These are phyloP conservation scores for Amorphotheca resinae DNA, from an alignment of 495 filamentous ascomycete species.

Conservation along the genomic window DNA sequence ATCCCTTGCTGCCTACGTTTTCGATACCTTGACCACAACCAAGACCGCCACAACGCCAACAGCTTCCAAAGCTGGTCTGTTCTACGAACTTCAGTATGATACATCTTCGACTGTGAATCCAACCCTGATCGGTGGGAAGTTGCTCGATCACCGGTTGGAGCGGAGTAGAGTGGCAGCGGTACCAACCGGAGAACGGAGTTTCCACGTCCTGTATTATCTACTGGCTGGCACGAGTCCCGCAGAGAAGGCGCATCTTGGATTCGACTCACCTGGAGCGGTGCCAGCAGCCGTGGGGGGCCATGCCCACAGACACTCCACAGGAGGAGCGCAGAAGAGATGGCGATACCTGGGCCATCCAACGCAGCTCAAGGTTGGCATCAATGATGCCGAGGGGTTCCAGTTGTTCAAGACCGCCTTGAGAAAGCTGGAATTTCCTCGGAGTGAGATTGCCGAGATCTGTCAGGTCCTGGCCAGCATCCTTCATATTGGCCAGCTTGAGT, in stretches of 20 bases:
- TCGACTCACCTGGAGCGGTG: constrained; percentile 41
- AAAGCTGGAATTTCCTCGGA: constrained; percentile 84
- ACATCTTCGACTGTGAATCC: constrained; percentile 69
- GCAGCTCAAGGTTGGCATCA: constrained; percentile 91
- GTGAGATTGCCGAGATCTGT: constrained; percentile 92
- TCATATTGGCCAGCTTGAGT: constrained; percentile 92
- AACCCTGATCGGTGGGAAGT: constrained; percentile 80
- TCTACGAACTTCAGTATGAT: constrained; percentile 93
- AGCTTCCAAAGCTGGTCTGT: constrained; percentile 88
- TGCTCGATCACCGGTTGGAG: constrained; percentile 87
- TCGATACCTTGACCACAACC: constrained; percentile 93
- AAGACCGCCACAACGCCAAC: constrained; percentile 92
- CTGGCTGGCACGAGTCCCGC: constrained; percentile 81
- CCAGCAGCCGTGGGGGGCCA: constrained; percentile 26
- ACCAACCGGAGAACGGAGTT: constrained; percentile 90
- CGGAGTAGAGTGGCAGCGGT: constrained; percentile 80
- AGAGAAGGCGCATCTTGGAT: constrained; percentile 79
- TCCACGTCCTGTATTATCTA: constrained; percentile 92
- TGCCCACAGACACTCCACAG: constrained; percentile 26
- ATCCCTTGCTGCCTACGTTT: constrained; percentile 85
- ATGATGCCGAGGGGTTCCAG: constrained; percentile 89
- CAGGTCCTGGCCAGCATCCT: constrained; percentile 85
- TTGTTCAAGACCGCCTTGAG: constrained; percentile 93
- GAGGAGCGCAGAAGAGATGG: constrained; percentile 66
- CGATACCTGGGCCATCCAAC: constrained; percentile 92